These are phyloP conservation scores for Fraxinus floribunda DNA, from an alignment of 305 asterid species.

Conservation along the genomic window DNA sequence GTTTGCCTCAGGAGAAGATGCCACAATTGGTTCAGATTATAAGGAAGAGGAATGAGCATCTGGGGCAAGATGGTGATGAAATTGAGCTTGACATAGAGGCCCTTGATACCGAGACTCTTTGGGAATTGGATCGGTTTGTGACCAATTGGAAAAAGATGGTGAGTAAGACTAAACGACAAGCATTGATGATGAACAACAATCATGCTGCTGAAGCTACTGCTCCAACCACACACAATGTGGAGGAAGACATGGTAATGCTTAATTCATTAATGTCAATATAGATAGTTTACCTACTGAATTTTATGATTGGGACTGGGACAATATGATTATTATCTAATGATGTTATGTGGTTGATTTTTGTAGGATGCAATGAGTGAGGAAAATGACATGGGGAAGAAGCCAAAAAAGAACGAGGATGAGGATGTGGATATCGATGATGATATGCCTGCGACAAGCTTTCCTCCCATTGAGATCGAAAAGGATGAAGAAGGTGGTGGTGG, in stretches of 20 bases:
- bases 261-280: neutral
- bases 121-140: slow-evolving; percentile 97
- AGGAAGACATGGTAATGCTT: slow-evolving; percentile 56
- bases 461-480: slow-evolving; percentile 87
- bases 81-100: slow-evolving; percentile 97
- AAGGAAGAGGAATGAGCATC: slow-evolving; percentile 75
- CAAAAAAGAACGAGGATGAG: slow-evolving; percentile 76
- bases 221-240: slow-evolving; percentile 45
- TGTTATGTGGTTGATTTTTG: slow-evolving; percentile 7
- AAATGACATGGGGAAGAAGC: slow-evolving; percentile 48
- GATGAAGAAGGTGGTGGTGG: slow-evolving; percentile 59
- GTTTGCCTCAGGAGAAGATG: slow-evolving; percentile 93
- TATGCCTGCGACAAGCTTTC: slow-evolving; percentile 74
- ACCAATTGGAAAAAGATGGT: slow-evolving; percentile 96
- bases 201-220: slow-evolving; percentile 41
- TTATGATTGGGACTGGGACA: neutral
- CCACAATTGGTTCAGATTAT: slow-evolving; percentile 84
- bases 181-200: slow-evolving; percentile 52
- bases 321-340: neutral
- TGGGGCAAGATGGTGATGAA: slow-evolving; percentile 96
- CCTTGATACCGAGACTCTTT: slow-evolving; percentile 86
- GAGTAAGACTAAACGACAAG: slow-evolving; percentile 87
- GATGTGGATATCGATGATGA: slow-evolving; percentile 96
- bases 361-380: slow-evolving; percentile 60
- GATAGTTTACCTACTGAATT: neutral